Percentiles rank a stretch among this genome's conserved stretches.
Conservation (phyloP, 371 early-diverging fungal species). For the Zychaea mexicana region DNA sequence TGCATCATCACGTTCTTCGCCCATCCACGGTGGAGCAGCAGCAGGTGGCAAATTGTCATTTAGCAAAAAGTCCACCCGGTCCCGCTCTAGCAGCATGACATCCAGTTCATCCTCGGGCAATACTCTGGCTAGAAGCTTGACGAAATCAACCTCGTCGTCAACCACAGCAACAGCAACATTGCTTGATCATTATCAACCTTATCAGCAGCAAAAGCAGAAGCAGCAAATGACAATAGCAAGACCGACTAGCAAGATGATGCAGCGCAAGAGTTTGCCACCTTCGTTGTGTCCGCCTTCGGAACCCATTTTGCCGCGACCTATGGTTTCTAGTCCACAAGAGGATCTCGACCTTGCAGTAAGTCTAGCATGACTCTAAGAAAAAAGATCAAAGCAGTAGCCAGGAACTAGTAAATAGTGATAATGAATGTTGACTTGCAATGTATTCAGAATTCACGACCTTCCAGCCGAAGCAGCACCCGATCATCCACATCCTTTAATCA, state of each 20-base stretch:
- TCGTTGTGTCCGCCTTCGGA: conserved; percentile 1
- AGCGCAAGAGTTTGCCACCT: not conserved
- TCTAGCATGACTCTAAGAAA: not conserved
- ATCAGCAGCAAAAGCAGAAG: not conserved
- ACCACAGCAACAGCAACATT: not conserved
- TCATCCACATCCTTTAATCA: conserved; percentile 23
- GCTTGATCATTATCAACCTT: not conserved
- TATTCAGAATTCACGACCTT: conserved; percentile 17
- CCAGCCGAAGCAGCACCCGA: conserved; percentile 24
- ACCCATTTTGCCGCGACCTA: not conserved
- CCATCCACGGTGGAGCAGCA: not conserved
- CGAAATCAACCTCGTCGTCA: not conserved
- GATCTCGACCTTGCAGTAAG: not conserved
- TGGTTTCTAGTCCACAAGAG: conserved; percentile 1
- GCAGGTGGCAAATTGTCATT: not conserved
- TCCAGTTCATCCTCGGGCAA: conserved; percentile 3
- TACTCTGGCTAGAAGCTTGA: not conserved
- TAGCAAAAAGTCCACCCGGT: conserved; percentile 2
- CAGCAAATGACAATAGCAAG: not conserved
- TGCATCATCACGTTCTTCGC: conserved; percentile 17
- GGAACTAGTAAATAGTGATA: too few relatives aligned
- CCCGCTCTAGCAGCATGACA: conserved; percentile 14
- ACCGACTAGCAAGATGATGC: not conserved
- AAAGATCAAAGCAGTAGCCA: not conserved
- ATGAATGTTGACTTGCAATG: not conserved